Evolutionary conservation across 2,329 filamentous ascomycete genomes (phyloP).

Genomic region (Coleophoma eucalyptorum): DNA sequence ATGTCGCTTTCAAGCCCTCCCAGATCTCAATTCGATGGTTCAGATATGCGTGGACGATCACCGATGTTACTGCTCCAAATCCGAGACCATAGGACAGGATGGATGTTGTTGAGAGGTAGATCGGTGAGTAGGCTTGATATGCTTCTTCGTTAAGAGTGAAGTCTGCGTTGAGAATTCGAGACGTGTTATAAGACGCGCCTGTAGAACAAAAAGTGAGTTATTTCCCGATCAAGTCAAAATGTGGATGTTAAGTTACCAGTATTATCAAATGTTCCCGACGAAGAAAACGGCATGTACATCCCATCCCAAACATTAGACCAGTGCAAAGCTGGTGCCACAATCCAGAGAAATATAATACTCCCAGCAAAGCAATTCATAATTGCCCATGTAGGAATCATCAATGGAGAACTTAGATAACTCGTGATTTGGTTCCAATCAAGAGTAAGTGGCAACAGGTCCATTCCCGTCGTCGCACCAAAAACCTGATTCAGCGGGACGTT

Average conservation of each 20-base stretch:
- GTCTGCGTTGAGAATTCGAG: slow-evolving; percentile 55
- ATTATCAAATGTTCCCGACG: slow-evolving; percentile 70
- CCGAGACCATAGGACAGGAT: slow-evolving; percentile 65
- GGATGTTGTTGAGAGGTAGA: slow-evolving; percentile 69
- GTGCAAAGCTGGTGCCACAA: background rate
- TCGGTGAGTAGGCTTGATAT: slow-evolving; percentile 63
- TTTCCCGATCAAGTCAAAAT: background rate
- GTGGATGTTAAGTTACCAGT: slow-evolving; percentile 40
- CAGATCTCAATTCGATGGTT: slow-evolving; percentile 64
- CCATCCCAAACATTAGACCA: background rate
- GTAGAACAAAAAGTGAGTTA: background rate
- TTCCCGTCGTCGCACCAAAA: slow-evolving; percentile 62
- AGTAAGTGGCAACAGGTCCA: slow-evolving; percentile 65
- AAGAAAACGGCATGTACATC: slow-evolving; percentile 55
- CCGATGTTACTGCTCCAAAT: slow-evolving; percentile 65
- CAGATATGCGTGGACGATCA: slow-evolving; percentile 63
- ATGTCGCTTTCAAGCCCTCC: slow-evolving; percentile 21
- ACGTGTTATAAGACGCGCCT: slow-evolving; percentile 53
- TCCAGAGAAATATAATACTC: background rate
- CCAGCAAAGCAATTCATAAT: slow-evolving; percentile 67
- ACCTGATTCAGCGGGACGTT: slow-evolving; percentile 51
- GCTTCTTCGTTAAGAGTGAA: slow-evolving; percentile 59
- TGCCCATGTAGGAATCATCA: slow-evolving; percentile 68
- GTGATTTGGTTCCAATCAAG: slow-evolving; percentile 69
- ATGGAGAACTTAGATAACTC: slow-evolving; percentile 50